These are phyloP conservation scores for Amaranthus hypochondriacus DNA, from an alignment of 148 eudicot species.

Conservation along the genomic window DNA sequence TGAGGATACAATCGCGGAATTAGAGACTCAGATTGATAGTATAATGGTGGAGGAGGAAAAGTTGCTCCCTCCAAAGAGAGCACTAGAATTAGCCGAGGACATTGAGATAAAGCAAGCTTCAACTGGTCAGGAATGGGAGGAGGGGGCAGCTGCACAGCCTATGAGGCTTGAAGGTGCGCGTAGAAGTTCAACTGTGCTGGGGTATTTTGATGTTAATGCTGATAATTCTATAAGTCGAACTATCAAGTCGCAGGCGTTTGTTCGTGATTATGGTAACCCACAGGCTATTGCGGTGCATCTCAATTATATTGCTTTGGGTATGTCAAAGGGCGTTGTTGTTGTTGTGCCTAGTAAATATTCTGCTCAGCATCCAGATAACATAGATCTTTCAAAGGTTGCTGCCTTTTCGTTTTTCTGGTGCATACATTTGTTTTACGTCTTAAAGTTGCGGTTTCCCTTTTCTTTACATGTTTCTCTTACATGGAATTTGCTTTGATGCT, in stretches of 20 bases:
- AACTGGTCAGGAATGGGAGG: conserved; percentile 68
- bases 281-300: conserved; percentile 68
- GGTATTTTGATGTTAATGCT: conserved; percentile 69
- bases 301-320: conserved; percentile 77
- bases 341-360: conserved; percentile 81
- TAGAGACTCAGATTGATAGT: conserved; percentile 37
- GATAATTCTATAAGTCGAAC: conserved; percentile 56
- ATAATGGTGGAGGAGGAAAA: conserved; percentile 43
- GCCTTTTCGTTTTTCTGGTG: conserved; percentile 7
- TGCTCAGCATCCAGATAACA: conserved; percentile 62
- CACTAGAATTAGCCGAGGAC: conserved; percentile 80
- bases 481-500: conserved; percentile 1
- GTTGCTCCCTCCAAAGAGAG: conserved; percentile 31
- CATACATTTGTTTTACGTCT: background rate
- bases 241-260: conserved; percentile 57
- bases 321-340: conserved; percentile 66
- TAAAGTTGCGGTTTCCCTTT: conserved; percentile 1
- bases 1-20: conserved; percentile 34
- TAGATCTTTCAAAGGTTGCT: conserved; percentile 69
- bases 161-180: conserved; percentile 92
- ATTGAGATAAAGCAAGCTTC: conserved; percentile 77
- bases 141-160: conserved; percentile 88
- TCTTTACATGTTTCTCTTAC: background rate
- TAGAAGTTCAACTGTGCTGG: conserved; percentile 65
- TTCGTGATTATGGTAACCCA: conserved; percentile 78